Evolutionary conservation across 192 early-diverging fungal species (phyloP).

Genomic region (Backusella luteola): DNA sequence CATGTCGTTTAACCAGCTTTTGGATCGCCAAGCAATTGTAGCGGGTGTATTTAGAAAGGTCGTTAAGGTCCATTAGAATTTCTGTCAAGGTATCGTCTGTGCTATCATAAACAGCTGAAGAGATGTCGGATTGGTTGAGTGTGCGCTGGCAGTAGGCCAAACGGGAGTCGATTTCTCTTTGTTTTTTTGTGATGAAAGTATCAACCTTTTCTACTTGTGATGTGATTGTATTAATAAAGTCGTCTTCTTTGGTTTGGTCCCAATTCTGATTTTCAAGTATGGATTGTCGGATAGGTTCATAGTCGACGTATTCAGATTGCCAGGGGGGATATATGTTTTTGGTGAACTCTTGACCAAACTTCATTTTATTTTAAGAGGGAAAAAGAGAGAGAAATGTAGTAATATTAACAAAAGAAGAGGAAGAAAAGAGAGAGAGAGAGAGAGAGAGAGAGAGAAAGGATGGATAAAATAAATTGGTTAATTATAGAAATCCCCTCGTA

Average conservation of each 20-base stretch:
- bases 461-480: background rate
- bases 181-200: constrained; percentile 68
- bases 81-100: constrained; percentile 39
- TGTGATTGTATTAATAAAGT: constrained; percentile 80
- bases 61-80: constrained; percentile 34
- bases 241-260: constrained; percentile 81
- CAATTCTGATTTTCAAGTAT: constrained; percentile 59
- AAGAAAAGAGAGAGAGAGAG: constrained; percentile 8
- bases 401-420: background rate
- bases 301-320: constrained; percentile 80
- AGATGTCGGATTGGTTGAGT: constrained; percentile 37
- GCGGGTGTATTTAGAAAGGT: constrained; percentile 36
- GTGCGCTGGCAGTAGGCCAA: constrained; percentile 64
- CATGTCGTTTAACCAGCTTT: constrained; percentile 90
- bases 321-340: constrained; percentile 70
- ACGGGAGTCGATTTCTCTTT: constrained; percentile 70
- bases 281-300: constrained; percentile 77
- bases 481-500: constrained; percentile 13
- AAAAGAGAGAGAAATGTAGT: background rate
- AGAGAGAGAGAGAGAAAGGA: background rate
- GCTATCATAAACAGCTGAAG: constrained; percentile 24
- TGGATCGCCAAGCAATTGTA: constrained; percentile 82
- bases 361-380: constrained; percentile 52
- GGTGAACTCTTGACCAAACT: constrained; percentile 80
- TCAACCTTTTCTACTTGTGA: constrained; percentile 83